Evolutionary conservation across 2,329 filamentous ascomycete genomes (phyloP).

Genomic region (Xylariaceae sp.): DNA sequence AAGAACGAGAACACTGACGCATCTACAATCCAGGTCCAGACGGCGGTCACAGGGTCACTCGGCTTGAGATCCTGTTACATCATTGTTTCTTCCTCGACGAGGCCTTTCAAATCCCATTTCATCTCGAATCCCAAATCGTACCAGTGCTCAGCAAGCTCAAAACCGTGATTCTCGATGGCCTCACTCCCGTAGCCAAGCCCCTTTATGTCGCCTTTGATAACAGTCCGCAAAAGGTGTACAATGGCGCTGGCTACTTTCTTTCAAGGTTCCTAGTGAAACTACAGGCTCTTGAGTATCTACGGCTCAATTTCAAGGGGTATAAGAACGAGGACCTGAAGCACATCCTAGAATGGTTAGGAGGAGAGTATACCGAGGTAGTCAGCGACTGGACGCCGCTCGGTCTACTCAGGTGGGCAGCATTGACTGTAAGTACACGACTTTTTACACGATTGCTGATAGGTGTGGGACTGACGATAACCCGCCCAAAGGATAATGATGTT

Average conservation of each 20-base stretch:
- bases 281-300: slow-evolving; percentile 45
- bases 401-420: neutral
- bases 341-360: slow-evolving; percentile 39
- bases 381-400: neutral
- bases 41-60: slow-evolving; percentile 28
- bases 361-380: neutral
- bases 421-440: slow-evolving; percentile 5
- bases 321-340: slow-evolving; percentile 16
- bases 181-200: slow-evolving; percentile 15
- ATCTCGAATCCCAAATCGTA: slow-evolving; percentile 33
- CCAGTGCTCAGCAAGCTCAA: slow-evolving; percentile 43
- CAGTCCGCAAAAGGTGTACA: too few species aligned
- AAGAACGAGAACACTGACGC: slow-evolving; percentile 2
- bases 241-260: slow-evolving; percentile 17
- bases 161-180: slow-evolving; percentile 38
- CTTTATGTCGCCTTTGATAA: too few species aligned
- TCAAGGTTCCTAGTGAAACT: slow-evolving; percentile 37
- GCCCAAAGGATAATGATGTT: slow-evolving; percentile 1
- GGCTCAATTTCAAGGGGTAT: slow-evolving; percentile 43
- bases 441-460: neutral
- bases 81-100: slow-evolving; percentile 33
- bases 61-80: slow-evolving; percentile 46
- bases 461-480: neutral
- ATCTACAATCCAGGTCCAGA: slow-evolving; percentile 4
- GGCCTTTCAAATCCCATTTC: slow-evolving; percentile 44